A percentile compares a stretch with the other conserved stretches of the same genome.
phyloP scores from a whole-genome alignment of 345 rosid species.

The Brassica incana region DNA sequence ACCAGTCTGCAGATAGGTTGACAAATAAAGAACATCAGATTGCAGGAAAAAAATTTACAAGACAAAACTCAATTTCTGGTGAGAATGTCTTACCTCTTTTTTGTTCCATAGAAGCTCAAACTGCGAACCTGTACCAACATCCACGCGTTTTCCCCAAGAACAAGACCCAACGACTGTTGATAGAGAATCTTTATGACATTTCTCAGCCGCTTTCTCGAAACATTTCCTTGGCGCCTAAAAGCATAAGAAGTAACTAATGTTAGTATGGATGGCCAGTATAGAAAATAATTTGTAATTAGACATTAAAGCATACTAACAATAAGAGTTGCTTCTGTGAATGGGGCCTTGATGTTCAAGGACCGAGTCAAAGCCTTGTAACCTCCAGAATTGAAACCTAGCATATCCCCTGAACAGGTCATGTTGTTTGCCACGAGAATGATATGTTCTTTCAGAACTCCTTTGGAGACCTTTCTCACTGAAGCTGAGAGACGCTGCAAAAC shows the following conservation, averaged over 20 bases:
- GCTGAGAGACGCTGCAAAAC: slow-evolving; percentile 79
- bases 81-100: slow-evolving; percentile 46
- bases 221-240: slow-evolving; percentile 77
- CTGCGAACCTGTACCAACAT: slow-evolving; percentile 90
- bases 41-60: slow-evolving; percentile 4
- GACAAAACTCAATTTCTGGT: slow-evolving; percentile 11
- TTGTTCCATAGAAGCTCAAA: slow-evolving; percentile 80
- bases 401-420: slow-evolving; percentile 83
- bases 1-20: slow-evolving; percentile 48
- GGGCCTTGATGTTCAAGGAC: slow-evolving; percentile 80
- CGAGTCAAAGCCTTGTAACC: slow-evolving; percentile 76
- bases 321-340: slow-evolving; percentile 92
- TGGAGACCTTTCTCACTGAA: slow-evolving; percentile 78
- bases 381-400: slow-evolving; percentile 86
- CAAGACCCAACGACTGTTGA: slow-evolving; percentile 88
- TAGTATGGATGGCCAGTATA: not conserved
- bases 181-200: slow-evolving; percentile 68
- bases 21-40: slow-evolving; percentile 26
- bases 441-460: slow-evolving; percentile 86
- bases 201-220: slow-evolving; percentile 92
- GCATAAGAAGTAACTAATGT: slow-evolving; percentile 4
- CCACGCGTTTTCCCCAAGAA: slow-evolving; percentile 90
- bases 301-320: slow-evolving; percentile 55
- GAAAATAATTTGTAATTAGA: slow-evolving; percentile 10
- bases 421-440: slow-evolving; percentile 81